A percentile compares a stretch with the other conserved stretches of the same genome.
Evolutionary conservation across 257 asterid species (phyloP).

Genomic region (Fraxinus anomala): DNA sequence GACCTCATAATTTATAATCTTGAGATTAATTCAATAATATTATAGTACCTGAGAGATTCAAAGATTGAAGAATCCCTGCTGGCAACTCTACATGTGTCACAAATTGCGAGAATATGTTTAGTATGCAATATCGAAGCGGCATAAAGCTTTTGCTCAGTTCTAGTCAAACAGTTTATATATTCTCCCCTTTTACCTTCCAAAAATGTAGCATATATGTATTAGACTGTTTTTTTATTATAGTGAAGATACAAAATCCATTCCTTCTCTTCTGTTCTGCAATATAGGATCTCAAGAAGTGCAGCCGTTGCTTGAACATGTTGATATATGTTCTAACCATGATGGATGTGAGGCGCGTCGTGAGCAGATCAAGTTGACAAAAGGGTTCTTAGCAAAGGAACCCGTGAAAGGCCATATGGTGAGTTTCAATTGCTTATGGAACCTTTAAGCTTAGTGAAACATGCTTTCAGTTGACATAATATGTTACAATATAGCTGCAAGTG

Average conservation of each 20-base stretch:
- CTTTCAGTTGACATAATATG: not conserved
- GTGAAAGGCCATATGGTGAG: slow-evolving; percentile 89
- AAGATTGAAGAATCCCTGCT: not conserved
- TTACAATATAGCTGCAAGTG: not conserved
- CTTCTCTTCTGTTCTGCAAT: slow-evolving; percentile 4
- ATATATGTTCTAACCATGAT: slow-evolving; percentile 78
- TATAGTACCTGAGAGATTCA: not conserved
- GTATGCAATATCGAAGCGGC: not conserved
- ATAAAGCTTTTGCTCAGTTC: too few relatives aligned
- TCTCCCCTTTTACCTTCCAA: too few relatives aligned
- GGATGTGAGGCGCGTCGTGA: slow-evolving; percentile 73
- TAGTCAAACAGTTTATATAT: too few relatives aligned
- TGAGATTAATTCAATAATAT: not conserved
- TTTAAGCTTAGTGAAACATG: not conserved
- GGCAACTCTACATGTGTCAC: not conserved
- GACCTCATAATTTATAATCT: not conserved
- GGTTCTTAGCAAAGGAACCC: slow-evolving; percentile 83
- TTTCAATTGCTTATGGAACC: slow-evolving; percentile 11
- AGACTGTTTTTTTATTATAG: not conserved
- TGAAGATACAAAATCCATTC: slow-evolving; percentile 12
- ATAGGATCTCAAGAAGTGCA: slow-evolving; percentile 89
- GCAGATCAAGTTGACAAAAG: slow-evolving; percentile 80
- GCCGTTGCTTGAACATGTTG: slow-evolving; percentile 49
- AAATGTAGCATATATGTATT: too few relatives aligned
- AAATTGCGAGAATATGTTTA: not conserved